These are phyloP conservation scores for Cavenderia fasciculata DNA, from an alignment of 78 protist species.

Conservation along the genomic window DNA sequence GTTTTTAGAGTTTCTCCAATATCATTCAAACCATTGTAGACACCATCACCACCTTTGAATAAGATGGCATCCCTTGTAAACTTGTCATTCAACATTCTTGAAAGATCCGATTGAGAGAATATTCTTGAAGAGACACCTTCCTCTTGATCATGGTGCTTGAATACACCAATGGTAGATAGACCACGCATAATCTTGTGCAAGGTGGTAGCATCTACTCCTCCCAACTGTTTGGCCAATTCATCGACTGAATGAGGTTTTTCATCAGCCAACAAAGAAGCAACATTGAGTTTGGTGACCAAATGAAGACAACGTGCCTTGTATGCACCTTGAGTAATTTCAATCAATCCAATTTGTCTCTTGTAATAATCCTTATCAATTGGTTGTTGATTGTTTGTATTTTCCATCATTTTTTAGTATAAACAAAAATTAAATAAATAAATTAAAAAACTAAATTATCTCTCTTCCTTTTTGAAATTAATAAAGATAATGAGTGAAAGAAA, in stretches of 20 bases:
- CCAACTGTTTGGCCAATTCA: neutral
- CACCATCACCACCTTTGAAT: neutral
- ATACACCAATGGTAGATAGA: neutral
- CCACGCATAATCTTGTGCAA: neutral
- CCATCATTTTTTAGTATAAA: too few species aligned
- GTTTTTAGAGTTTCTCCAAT: neutral
- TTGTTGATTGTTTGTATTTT: too few species aligned
- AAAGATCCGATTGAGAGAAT: neutral
- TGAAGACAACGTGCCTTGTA: neutral
- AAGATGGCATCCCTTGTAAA: neutral
- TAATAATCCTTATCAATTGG: too few species aligned
- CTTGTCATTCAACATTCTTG: neutral
- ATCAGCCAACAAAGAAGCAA: too few species aligned
- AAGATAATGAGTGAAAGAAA: conserved; percentile 14
- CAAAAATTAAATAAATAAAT: too few species aligned
- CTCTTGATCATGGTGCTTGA: neutral
- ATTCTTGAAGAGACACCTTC: neutral
- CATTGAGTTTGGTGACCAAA: neutral
- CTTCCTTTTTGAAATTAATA: too few species aligned
- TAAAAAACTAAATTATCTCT: too few species aligned
- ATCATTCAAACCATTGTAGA: neutral
- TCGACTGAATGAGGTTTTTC: neutral
- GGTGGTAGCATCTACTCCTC: neutral
- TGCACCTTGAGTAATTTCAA: too few species aligned
- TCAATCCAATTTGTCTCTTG: too few species aligned